Evolutionary conservation across 306 rosid genomes (phyloP).

Genomic region (Abrus precatorius): DNA sequence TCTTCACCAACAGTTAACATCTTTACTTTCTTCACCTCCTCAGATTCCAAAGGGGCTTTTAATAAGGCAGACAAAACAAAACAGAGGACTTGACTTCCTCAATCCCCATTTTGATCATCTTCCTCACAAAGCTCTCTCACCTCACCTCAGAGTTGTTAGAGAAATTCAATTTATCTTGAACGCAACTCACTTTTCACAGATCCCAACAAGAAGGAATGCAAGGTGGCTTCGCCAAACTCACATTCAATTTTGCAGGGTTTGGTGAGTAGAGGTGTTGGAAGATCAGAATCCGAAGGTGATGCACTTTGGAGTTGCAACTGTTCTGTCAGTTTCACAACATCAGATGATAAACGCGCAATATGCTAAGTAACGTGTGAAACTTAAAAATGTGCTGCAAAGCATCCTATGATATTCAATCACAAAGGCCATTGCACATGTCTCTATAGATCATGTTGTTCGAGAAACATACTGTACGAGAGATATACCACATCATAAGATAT

Average conservation of each 20-base stretch:
- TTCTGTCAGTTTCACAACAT: constrained; percentile 19
- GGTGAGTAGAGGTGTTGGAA: constrained; percentile 26
- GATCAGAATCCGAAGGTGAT: constrained; percentile 4
- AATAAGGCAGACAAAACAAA: not conserved
- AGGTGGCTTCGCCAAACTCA: not conserved
- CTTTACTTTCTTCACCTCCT: constrained; percentile 22
- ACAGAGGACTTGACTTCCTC: not conserved
- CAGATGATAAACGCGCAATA: not conserved
- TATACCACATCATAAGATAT: not conserved
- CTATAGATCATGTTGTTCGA: no score
- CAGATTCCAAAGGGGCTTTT: not conserved
- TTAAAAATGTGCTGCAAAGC: not conserved
- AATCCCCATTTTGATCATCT: not conserved
- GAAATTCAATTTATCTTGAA: not conserved
- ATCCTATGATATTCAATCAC: constrained; percentile 20
- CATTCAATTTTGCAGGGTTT: not conserved
- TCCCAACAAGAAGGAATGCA: constrained; percentile 28
- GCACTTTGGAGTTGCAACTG: constrained; percentile 33
- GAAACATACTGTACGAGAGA: not conserved
- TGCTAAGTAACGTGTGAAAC: constrained; percentile 12
- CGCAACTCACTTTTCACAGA: constrained; percentile 29
- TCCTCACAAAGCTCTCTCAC: constrained; percentile 6
- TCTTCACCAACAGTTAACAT: not conserved
- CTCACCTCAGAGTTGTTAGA: constrained; percentile 8
- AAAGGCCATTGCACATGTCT: not conserved